phyloP scores from a whole-genome alignment of 345 rosid genomes.

The Passiflora organensis region DNA sequence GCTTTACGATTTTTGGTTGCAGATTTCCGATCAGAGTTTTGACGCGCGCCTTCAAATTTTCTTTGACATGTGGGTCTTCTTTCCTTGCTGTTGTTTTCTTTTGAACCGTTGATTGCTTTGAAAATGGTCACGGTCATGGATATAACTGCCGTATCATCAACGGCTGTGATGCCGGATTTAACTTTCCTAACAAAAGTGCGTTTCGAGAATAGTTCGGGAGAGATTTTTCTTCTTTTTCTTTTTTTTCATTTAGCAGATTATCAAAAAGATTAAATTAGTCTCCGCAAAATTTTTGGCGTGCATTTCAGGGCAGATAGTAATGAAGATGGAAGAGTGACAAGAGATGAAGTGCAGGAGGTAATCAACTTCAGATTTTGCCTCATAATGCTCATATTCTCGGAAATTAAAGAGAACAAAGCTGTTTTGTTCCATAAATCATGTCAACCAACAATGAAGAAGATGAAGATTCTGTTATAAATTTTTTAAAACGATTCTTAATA shows the following conservation, averaged over 20 bases:
- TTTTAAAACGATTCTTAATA: not conserved
- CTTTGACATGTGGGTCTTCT: slow-evolving; percentile 68
- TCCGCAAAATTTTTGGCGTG: not conserved
- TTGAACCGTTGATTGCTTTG: not conserved
- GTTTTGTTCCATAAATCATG: too few species aligned
- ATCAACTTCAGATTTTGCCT: not conserved
- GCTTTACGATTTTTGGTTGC: slow-evolving; percentile 86
- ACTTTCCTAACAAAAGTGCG: not conserved
- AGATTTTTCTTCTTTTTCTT: not conserved
- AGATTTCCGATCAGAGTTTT: slow-evolving; percentile 83
- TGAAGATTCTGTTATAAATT: not conserved
- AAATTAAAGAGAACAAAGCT: too few species aligned
- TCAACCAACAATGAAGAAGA: too few species aligned
- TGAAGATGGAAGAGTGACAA: slow-evolving; percentile 79
- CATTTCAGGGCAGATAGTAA: slow-evolving; percentile 82
- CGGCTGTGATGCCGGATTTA: slow-evolving; percentile 5
- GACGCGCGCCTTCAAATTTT: slow-evolving; percentile 96
- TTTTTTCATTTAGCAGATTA: not conserved
- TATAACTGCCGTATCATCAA: not conserved
- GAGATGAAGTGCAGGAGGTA: slow-evolving; percentile 87
- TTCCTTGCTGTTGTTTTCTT: not conserved
- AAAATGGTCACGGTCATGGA: not conserved
- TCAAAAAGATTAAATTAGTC: not conserved
- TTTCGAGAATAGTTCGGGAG: too few species aligned
- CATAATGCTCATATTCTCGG: too few species aligned